Conservation (phyloP, 441 rosid species). For the Syzygium syzygioides region DNA sequence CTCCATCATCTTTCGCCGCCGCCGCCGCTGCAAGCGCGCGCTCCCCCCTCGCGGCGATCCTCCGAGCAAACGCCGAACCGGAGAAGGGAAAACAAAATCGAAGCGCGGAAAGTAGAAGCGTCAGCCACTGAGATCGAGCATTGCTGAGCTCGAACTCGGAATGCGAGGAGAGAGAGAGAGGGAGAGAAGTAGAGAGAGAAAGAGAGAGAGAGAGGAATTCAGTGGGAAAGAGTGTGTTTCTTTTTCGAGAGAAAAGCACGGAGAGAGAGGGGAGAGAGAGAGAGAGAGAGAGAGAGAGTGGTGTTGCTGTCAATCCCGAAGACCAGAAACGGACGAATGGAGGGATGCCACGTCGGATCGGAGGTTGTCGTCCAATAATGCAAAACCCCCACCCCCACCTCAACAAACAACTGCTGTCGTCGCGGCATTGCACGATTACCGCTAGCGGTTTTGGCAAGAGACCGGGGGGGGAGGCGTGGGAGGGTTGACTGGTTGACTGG, state of each 20-base stretch:
- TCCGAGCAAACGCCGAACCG: not conserved
- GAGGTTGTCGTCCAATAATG: constrained; percentile 22
- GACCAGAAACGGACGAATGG: constrained; percentile 22
- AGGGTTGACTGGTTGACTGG: constrained; percentile 24
- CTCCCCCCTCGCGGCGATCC: not conserved
- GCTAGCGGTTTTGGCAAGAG: constrained; percentile 1
- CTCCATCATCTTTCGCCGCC: constrained; percentile 42
- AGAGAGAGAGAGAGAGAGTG: constrained; percentile 42
- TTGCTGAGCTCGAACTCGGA: constrained; percentile 27
- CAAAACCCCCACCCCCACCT: not conserved
- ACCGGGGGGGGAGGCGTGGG: not conserved
- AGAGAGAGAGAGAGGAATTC: constrained; percentile 41
- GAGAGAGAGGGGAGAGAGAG: not conserved
- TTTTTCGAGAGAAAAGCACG: not conserved
- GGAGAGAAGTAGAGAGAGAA: not conserved
- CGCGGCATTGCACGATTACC: constrained; percentile 3
- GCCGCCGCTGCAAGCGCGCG: not conserved
- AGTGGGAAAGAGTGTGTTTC: constrained; percentile 24
- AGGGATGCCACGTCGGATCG: constrained; percentile 28
- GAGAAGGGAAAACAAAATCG: constrained; percentile 5
- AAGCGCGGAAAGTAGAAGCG: constrained; percentile 9
- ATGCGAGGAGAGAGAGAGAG: constrained; percentile 16
- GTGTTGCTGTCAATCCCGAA: constrained; percentile 51
- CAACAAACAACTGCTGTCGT: not conserved
- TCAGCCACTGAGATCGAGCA: constrained; percentile 43